These are phyloP conservation scores for Flaveria trinervia DNA, from an alignment of 129 eudicot genomes.

Conservation along the genomic window DNA sequence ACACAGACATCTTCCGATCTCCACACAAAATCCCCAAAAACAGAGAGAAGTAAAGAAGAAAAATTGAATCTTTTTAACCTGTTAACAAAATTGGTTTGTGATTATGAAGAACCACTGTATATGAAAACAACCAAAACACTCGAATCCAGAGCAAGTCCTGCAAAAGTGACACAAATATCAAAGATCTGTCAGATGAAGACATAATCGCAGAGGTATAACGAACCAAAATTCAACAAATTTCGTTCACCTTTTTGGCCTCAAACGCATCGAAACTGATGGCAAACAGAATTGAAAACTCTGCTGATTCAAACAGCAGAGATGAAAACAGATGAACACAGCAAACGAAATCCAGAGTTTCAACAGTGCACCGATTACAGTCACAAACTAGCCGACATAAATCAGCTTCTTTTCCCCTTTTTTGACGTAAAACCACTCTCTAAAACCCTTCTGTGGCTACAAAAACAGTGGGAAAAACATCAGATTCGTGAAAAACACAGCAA, in stretches of 20 bases:
- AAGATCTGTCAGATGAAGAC: conserved; percentile 14
- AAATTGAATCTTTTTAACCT: background rate
- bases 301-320: conserved; percentile 63
- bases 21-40: conserved; percentile 6
- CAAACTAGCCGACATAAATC: conserved; percentile 72
- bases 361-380: conserved; percentile 59
- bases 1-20: conserved; percentile 39
- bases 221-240: background rate
- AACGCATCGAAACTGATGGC: conserved; percentile 88
- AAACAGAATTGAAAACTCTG: conserved; percentile 44
- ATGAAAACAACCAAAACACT: conserved; percentile 87
- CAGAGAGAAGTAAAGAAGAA: conserved; percentile 2
- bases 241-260: conserved; percentile 85
- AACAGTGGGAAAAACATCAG: background rate
- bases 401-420: conserved; percentile 36
- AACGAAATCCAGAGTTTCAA: conserved; percentile 56
- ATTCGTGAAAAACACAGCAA: background rate
- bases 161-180: conserved; percentile 29
- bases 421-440: background rate
- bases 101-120: conserved; percentile 46
- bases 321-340: conserved; percentile 26
- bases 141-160: conserved; percentile 98
- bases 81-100: background rate
- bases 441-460: conserved; percentile 17
- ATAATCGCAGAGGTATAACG: background rate